phyloP scores from a whole-genome alignment of 2,329 filamentous ascomycete genomes.

The Cryphonectria nitschkei region DNA sequence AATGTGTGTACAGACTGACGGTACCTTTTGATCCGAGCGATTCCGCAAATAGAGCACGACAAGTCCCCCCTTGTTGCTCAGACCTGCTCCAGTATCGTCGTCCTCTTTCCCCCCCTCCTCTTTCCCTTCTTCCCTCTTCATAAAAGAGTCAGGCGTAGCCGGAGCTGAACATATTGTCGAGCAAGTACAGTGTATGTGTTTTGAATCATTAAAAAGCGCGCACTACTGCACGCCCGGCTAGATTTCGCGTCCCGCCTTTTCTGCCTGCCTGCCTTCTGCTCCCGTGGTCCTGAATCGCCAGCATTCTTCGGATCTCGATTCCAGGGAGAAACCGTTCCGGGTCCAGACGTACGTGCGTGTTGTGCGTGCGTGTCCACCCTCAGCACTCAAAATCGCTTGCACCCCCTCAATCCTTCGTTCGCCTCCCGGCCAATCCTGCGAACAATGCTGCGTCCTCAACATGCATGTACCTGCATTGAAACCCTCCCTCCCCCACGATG shows the following conservation, averaged over 20 bases:
- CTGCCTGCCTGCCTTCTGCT: not conserved
- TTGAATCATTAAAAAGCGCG: not conserved
- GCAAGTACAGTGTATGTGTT: not conserved
- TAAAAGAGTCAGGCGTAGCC: not conserved
- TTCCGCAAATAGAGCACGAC: not conserved
- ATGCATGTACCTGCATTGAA: not conserved
- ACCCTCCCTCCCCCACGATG: not conserved
- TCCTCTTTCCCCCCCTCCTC: not conserved
- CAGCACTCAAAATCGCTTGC: not conserved
- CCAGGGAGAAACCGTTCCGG: not conserved
- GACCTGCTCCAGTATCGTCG: not conserved
- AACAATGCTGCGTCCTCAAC: not conserved
- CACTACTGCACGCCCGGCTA: not conserved
- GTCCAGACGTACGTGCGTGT: not conserved
- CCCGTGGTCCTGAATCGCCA: not conserved
- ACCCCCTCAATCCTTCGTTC: not conserved
- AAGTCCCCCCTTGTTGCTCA: not conserved
- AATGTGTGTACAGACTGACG: not conserved
- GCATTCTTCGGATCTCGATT: conserved; percentile 5
- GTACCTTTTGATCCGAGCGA: not conserved
- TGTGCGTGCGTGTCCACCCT: not conserved
- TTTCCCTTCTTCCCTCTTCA: not conserved
- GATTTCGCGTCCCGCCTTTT: not conserved
- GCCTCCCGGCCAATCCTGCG: not conserved
- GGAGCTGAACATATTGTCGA: not conserved